A percentile compares a stretch with the other conserved stretches of the same genome.
These are phyloP conservation scores for Amauroascus niger DNA, from an alignment of 2,329 filamentous ascomycete species.

Conservation along the genomic window DNA sequence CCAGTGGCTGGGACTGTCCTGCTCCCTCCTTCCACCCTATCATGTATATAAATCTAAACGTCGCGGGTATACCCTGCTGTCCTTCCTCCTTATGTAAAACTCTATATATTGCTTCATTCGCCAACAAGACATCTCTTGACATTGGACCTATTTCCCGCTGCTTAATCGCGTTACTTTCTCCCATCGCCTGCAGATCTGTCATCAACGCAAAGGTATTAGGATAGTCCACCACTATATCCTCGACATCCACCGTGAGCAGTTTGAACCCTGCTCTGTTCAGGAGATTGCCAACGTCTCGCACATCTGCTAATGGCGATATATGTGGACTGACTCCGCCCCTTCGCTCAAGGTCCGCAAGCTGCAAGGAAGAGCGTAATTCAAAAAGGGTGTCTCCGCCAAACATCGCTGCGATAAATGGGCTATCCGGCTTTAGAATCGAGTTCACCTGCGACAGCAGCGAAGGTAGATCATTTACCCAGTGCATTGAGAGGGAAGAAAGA, in stretches of 20 bases:
- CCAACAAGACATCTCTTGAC: conserved; percentile 71
- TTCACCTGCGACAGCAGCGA: conserved; percentile 77
- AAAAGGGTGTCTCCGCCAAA: conserved; percentile 89
- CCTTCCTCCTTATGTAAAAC: conserved; percentile 76
- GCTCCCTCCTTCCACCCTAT: conserved; percentile 91
- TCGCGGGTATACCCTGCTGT: conserved; percentile 60
- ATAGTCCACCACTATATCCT: conserved; percentile 93
- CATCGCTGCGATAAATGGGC: conserved; percentile 91
- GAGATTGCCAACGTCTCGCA: conserved; percentile 79
- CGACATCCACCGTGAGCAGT: conserved; percentile 90
- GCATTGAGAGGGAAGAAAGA: conserved; percentile 76
- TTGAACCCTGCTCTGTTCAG: conserved; percentile 84
- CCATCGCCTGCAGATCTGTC: conserved; percentile 92
- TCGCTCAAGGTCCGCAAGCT: conserved; percentile 83
- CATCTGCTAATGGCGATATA: conserved; percentile 83
- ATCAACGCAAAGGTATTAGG: conserved; percentile 83
- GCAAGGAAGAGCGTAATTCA: conserved; percentile 84
- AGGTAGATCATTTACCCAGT: conserved; percentile 97
- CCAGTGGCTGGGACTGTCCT: conserved; percentile 67
- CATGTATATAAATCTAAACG: conserved; percentile 94
- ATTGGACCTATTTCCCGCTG: conserved; percentile 73
- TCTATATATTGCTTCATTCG: conserved; percentile 78
- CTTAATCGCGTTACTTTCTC: conserved; percentile 80
- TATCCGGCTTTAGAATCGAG: conserved; percentile 75
- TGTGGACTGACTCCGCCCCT: conserved; percentile 85